Conservation (phyloP, 2,329 filamentous ascomycete species). For the Fusarium pilosicola region DNA sequence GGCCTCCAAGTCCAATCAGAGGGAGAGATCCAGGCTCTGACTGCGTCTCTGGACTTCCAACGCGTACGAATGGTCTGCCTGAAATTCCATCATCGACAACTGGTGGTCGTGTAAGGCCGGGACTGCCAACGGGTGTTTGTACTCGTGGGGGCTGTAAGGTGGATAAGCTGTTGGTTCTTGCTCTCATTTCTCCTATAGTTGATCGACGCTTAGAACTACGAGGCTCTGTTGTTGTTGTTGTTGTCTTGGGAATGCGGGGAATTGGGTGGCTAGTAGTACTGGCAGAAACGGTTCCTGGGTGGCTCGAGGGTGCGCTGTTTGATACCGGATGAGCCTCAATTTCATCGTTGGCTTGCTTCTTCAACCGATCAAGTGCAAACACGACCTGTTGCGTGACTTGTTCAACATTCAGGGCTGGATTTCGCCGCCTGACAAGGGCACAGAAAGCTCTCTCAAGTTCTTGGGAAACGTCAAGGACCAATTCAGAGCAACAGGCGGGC, state of each 20-base stretch:
- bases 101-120: slow-evolving; percentile 34
- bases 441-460: slow-evolving; percentile 63
- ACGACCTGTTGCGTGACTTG: slow-evolving; percentile 59
- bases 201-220: slow-evolving; percentile 32
- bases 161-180: slow-evolving; percentile 29
- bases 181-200: slow-evolving; percentile 19
- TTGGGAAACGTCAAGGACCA: slow-evolving; percentile 58
- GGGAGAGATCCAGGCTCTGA: slow-evolving; percentile 27
- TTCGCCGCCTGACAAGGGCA: slow-evolving; percentile 55
- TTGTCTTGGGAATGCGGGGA: slow-evolving; percentile 37
- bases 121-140: slow-evolving; percentile 39
- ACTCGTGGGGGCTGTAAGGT: slow-evolving; percentile 35
- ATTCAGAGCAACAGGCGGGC: slow-evolving; percentile 60
- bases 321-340: slow-evolving; percentile 27
- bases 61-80: slow-evolving; percentile 64
- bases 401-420: slow-evolving; percentile 54
- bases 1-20: neutral
- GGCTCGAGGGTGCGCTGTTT: slow-evolving; percentile 20
- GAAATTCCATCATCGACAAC: slow-evolving; percentile 61
- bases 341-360: slow-evolving; percentile 26
- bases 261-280: slow-evolving; percentile 25
- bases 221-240: slow-evolving; percentile 19
- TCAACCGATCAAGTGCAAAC: slow-evolving; percentile 42
- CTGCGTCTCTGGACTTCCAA: slow-evolving; percentile 50
- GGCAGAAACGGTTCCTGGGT: slow-evolving; percentile 32